Evolutionary conservation across 306 rosid genomes (phyloP).

Genomic region (Rosa persica): DNA sequence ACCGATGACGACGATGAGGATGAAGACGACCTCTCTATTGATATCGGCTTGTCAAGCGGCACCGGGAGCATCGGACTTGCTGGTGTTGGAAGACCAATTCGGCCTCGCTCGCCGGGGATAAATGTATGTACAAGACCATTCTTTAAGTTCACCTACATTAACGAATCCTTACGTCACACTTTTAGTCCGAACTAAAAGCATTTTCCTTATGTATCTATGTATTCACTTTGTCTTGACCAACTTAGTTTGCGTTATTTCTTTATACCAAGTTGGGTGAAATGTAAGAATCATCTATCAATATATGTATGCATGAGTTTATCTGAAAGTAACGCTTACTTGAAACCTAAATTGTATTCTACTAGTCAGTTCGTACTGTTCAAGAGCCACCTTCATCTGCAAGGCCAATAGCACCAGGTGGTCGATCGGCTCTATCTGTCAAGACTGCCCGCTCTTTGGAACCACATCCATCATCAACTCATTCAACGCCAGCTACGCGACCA

Average conservation of each 20-base stretch:
- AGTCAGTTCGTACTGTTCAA: conserved; percentile 55
- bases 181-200: neutral
- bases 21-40: conserved; percentile 63
- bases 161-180: too few species aligned
- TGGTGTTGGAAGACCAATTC: conserved; percentile 58
- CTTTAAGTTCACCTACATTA: neutral
- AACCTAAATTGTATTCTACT: conserved; percentile 21
- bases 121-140: neutral
- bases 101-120: conserved; percentile 70
- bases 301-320: neutral
- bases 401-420: conserved; percentile 8
- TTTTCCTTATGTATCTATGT: neutral
- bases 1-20: conserved; percentile 66
- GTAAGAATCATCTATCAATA: neutral
- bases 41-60: conserved; percentile 40
- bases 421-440: conserved; percentile 35
- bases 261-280: too few species aligned
- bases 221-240: neutral
- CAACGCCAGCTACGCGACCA: conserved; percentile 30
- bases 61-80: conserved; percentile 72
- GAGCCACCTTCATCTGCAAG: conserved; percentile 50
- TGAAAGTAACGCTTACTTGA: conserved; percentile 17
- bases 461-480: conserved; percentile 42
- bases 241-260: neutral
- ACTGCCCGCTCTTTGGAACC: conserved; percentile 42